Conservation (phyloP, 2,329 filamentous ascomycete species). For the Dactylellina leptospora region DNA sequence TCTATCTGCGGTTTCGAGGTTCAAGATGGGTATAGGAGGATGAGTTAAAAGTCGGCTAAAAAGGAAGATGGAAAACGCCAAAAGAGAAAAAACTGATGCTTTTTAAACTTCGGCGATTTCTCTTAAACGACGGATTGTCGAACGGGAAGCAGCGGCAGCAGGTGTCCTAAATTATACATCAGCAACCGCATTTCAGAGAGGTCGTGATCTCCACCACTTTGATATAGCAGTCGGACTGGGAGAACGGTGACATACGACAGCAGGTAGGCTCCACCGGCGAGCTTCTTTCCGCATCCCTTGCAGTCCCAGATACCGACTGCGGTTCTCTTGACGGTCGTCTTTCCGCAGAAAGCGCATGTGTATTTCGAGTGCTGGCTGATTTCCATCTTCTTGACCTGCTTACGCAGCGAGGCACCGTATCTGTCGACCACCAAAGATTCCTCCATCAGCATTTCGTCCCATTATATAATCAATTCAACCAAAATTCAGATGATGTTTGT, state of each 20-base stretch:
- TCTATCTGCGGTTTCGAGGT: slow-evolving; percentile 50
- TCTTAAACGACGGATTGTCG: slow-evolving; percentile 94
- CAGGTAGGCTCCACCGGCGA: slow-evolving; percentile 92
- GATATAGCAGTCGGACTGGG: background rate
- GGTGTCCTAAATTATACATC: slow-evolving; percentile 72
- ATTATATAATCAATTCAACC: slow-evolving; percentile 9
- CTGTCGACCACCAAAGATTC: slow-evolving; percentile 62
- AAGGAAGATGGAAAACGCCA: slow-evolving; percentile 26
- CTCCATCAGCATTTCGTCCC: slow-evolving; percentile 28
- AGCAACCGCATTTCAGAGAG: background rate
- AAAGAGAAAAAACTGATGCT: slow-evolving; percentile 6
- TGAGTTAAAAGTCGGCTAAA: slow-evolving; percentile 21
- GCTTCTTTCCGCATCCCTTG: slow-evolving; percentile 91
- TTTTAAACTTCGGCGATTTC: slow-evolving; percentile 94
- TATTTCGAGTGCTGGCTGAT: slow-evolving; percentile 98
- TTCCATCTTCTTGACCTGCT: slow-evolving; percentile 99
- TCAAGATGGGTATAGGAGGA: slow-evolving; percentile 40
- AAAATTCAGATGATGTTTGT: background rate
- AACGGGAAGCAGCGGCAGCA: slow-evolving; percentile 91
- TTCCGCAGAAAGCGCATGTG: slow-evolving; percentile 98
- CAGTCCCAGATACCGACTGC: slow-evolving; percentile 97
- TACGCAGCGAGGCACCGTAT: slow-evolving; percentile 99
- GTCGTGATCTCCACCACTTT: background rate
- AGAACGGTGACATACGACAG: slow-evolving; percentile 81
- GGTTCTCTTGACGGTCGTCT: slow-evolving; percentile 89